Conservation (phyloP, 2,329 filamentous ascomycete genomes). For the Talaromyces sp. region DNA sequence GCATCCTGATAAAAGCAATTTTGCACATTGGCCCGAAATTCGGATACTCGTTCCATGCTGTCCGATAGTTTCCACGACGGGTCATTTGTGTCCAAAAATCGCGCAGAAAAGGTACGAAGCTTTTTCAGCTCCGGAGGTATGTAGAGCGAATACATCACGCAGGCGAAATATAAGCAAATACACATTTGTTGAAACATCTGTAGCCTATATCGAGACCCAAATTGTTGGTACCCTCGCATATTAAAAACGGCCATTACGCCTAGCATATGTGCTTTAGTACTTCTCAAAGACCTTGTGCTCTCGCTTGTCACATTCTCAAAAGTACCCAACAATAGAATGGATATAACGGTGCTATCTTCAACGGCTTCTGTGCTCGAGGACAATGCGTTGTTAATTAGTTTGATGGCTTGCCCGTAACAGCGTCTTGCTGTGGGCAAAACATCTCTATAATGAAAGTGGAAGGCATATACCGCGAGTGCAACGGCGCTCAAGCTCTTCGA, state of each 20-base stretch:
- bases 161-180: slow-evolving; percentile 10
- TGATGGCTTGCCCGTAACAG: slow-evolving; percentile 11
- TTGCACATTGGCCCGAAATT: slow-evolving; percentile 3
- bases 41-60: slow-evolving; percentile 2
- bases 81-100: slow-evolving; percentile 1
- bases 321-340: slow-evolving; percentile 12
- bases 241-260: slow-evolving; percentile 12
- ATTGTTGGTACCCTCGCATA: neutral
- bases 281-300: neutral
- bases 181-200: slow-evolving; percentile 16
- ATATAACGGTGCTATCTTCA: slow-evolving; percentile 10
- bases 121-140: slow-evolving; percentile 6
- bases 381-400: neutral
- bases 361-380: neutral
- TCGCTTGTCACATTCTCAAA: slow-evolving; percentile 14
- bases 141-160: slow-evolving; percentile 9
- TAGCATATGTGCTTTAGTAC: slow-evolving; percentile 11
- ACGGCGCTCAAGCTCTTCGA: slow-evolving; percentile 10
- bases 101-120: slow-evolving; percentile 3
- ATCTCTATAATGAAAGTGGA: slow-evolving; percentile 3
- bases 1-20: neutral
- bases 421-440: slow-evolving; percentile 10
- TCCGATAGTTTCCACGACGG: slow-evolving; percentile 5
- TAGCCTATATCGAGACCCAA: slow-evolving; percentile 10
- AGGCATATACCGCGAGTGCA: slow-evolving; percentile 13